Evolutionary conservation across 148 eudicot genomes (phyloP), one percentile per base, ranked within the genome.

Genomic region (Rhododendron ovatum): DNA sequence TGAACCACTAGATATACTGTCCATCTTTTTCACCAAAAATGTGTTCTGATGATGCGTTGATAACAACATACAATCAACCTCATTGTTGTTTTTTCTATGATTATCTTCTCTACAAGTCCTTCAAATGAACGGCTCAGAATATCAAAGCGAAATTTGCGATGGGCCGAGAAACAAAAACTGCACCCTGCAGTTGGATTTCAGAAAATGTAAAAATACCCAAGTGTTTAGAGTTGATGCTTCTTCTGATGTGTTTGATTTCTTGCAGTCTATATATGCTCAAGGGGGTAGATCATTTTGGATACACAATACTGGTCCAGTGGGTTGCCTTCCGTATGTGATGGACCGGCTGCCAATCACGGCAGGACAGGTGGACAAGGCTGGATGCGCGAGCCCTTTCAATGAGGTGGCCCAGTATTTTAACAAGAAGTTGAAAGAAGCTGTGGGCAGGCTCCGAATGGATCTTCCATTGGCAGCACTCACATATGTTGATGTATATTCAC

Each of bases 251-350:
- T 22, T 22, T 51, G 20, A 59, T 57, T 28, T 59, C 30, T 39
- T 22, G 26, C 85, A 86, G 88, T 17, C 84, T 85, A 79, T 96
- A 84, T 91, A 96, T 81, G 86, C 59, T 22, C 87, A 87, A 87
- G 99, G 98, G 85, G 98, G 96, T 10, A 92, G 98, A 87, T 94
- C 92, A 24, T 96, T 93, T 88, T 96, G 99, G 99, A 92, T 96
- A 88, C 99, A 96, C 87, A 95, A 96, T 59, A 96, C 99, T 6
- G 99, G 98, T 5, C 99, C 99, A 2, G 87, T 94, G 4, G 99
- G 99, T 0, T 96, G 99, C 80, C 90, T 95, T 7, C 94, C 99
- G 3, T 95, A 95, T 35, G 87, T 96, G 61, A 85, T 94, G 92
- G 98, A 92, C 74, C 88, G 90, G 0, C n/a, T 93, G 8, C 90